These are phyloP conservation scores for Laburnicola sp. DNA, from an alignment of 2,329 filamentous ascomycete species.

Conservation along the genomic window DNA sequence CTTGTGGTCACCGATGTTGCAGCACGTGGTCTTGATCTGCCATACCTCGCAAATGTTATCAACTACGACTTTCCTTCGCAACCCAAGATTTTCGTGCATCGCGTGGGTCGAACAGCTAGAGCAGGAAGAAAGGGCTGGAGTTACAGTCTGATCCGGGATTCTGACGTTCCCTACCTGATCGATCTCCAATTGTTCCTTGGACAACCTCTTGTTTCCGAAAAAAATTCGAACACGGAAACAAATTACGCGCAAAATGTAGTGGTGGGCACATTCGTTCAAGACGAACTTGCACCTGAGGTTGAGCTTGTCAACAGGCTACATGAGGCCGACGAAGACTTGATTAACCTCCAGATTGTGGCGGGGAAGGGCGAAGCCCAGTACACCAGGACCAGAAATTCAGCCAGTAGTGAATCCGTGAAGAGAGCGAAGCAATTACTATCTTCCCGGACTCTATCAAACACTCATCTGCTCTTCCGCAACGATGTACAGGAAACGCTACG, in stretches of 20 bases:
- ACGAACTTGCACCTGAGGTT: conserved; percentile 71
- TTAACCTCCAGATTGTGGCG: conserved; percentile 70
- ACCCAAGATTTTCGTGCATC: conserved; percentile 94
- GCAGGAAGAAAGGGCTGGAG: conserved; percentile 92
- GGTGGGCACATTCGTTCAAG: conserved; percentile 73
- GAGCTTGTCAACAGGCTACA: conserved; percentile 85
- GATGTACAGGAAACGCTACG: conserved; percentile 63
- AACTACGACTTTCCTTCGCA: conserved; percentile 98
- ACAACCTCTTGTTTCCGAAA: conserved; percentile 77
- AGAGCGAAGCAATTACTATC: conserved; percentile 76
- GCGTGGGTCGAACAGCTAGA: conserved; percentile 92
- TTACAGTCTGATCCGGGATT: conserved; percentile 86
- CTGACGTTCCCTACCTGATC: conserved; percentile 87
- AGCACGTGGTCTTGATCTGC: conserved; percentile 97
- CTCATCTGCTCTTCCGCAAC: conserved; percentile 75
- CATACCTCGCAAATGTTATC: conserved; percentile 92
- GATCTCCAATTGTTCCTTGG: conserved; percentile 94
- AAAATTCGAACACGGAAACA: conserved; percentile 59
- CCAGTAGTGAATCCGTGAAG: conserved; percentile 87
- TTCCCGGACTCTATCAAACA: conserved; percentile 69
- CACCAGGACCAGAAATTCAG: conserved; percentile 83
- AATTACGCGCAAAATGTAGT: conserved; percentile 84
- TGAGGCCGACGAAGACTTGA: conserved; percentile 73
- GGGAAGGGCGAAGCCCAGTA: conserved; percentile 92
- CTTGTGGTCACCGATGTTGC: conserved; percentile 96